Base-by-base conservation (phyloP, 176 grass and related monocot genomes). In the Thinopyrum elongatum region DNA sequence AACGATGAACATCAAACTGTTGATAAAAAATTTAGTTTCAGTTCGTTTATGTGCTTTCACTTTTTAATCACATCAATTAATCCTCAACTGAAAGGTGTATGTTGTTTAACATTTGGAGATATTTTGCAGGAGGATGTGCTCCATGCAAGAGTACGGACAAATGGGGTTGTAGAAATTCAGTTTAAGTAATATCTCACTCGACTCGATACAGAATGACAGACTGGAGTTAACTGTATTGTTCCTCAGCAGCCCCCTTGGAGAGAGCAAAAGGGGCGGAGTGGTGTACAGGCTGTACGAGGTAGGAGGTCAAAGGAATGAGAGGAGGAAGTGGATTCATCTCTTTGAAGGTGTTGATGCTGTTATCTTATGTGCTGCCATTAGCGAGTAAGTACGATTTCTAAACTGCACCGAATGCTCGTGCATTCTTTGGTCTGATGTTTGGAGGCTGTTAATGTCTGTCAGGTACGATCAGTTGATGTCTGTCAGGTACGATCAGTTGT, bases 271-370 rank as follows among this genome's bases (percentile, higher is more conserved):
- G 86, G 93, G 96, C 53, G 93, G 93, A 61, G 96, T 95, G 82
- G 93, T 94, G 23, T 98, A 98, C 61, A 95, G 90, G 76, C 34
- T 98, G 38, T 98, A 95, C n/a, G 96, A 98, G 84, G 96, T 95
- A 31, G 96, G 96, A 58, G 96, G 96, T 63, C 96, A 98, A 80
- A 95, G 96, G 90, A 98, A 98, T 84, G 96, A 98, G 90, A 95
- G 96, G 88, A 94, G 96, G 74, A 98, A 98, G 85, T 98, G 96
- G 96, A 98, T 98, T 35, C 96, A 98, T 94, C 93, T 98, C 64
- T 98, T 98, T 80, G 96, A 95, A 91, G 96, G 96, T 82, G 96
- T 98, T 81, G 87, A 87, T 87, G 90, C 96, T 80, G 93, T 98
- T 76, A 98, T 98, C 66, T 98, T 98, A 67, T 95, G 96, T 92